These are phyloP conservation scores for Biscogniauxia mediterranea DNA, from an alignment of 2,329 filamentous ascomycete species.

Conservation along the genomic window DNA sequence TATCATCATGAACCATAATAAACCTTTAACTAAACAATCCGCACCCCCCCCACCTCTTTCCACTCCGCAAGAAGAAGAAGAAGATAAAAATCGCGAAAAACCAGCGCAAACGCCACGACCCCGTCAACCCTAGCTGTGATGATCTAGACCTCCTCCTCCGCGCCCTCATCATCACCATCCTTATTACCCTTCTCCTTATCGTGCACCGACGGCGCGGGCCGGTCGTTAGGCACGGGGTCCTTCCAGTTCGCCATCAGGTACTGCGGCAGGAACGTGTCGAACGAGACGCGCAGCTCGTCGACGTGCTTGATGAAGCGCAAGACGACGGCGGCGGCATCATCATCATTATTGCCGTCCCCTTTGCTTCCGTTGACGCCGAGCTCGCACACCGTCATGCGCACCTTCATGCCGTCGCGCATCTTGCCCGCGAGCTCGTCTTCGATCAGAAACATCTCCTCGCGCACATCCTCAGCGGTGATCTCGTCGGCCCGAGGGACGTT, in stretches of 20 bases:
- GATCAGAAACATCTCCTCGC: conserved; percentile 56
- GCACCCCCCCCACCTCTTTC: too few species aligned
- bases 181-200: conserved; percentile 32
- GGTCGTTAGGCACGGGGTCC: conserved; percentile 46
- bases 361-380: conserved; percentile 42
- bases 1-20: too few species aligned
- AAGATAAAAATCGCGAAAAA: too few species aligned
- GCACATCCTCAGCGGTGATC: conserved; percentile 14
- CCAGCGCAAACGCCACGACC: too few species aligned
- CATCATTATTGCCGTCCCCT: too few species aligned
- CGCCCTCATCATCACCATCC: neutral
- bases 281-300: conserved; percentile 55
- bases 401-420: conserved; percentile 64
- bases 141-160: neutral
- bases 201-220: conserved; percentile 45
- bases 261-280: conserved; percentile 66
- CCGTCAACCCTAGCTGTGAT: too few species aligned
- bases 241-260: conserved; percentile 68
- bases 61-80: too few species aligned
- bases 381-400: conserved; percentile 54
- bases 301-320: conserved; percentile 61
- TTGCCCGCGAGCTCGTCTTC: conserved; percentile 56
- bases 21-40: too few species aligned
- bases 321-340: conserved; percentile 37
- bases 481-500: conserved; percentile 35